phyloP scores from a whole-genome alignment of 768 basidiomycete genomes.

The Mrakia blollopis region DNA sequence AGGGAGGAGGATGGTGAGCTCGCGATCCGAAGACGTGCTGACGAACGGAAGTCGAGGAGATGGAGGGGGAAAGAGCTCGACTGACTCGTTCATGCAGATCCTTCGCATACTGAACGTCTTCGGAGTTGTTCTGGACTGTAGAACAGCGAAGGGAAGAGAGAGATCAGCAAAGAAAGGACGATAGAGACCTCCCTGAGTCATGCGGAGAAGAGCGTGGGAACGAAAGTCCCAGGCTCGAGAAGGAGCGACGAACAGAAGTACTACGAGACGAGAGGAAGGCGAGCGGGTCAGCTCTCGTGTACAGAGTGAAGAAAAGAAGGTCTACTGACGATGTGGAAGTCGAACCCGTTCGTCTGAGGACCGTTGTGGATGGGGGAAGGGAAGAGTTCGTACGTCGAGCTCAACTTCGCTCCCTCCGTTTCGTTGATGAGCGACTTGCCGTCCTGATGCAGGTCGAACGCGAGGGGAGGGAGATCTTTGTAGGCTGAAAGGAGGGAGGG shows the following conservation, averaged over 20 bases:
- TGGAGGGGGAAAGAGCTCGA: neutral
- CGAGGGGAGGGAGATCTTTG: slow-evolving; percentile 7
- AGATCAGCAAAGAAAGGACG: neutral
- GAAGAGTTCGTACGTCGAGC: neutral
- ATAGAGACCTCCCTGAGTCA: neutral
- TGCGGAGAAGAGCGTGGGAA: neutral
- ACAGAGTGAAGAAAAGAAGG: neutral
- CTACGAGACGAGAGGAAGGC: neutral
- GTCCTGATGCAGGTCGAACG: neutral
- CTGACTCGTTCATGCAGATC: slow-evolving; percentile 33
- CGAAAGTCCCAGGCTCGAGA: neutral
- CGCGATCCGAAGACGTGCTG: neutral
- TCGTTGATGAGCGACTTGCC: slow-evolving; percentile 12
- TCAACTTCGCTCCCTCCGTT: neutral
- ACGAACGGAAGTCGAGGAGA: too few species aligned
- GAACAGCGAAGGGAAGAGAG: slow-evolving; percentile 2
- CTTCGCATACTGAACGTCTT: slow-evolving; percentile 29
- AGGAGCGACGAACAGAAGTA: slow-evolving; percentile 7
- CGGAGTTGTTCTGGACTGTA: slow-evolving; percentile 2
- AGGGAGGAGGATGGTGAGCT: neutral
- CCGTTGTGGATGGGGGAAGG: slow-evolving; percentile 11
- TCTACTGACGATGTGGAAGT: slow-evolving; percentile 15
- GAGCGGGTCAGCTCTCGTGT: neutral
- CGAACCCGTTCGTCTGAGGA: slow-evolving; percentile 4
- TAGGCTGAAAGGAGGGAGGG: slow-evolving; percentile 1